phyloP scores from a whole-genome alignment of 2,329 filamentous ascomycete genomes.

The Apiospora arundinis region DNA sequence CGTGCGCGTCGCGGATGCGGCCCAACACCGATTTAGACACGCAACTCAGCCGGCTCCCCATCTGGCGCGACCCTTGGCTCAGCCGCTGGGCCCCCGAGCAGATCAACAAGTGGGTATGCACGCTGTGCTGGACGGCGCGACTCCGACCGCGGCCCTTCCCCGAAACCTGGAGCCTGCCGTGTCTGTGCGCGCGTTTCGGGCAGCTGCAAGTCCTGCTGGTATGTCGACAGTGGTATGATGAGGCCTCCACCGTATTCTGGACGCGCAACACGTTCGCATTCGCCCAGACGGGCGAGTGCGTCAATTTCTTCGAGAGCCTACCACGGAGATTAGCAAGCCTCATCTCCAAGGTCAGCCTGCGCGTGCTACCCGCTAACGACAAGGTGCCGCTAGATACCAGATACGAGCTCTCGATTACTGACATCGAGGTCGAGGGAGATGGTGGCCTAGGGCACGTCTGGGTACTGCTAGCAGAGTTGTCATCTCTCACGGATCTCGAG shows the following conservation, averaged over 20 bases:
- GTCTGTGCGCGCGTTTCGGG: constrained; percentile 28
- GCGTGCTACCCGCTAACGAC: constrained; percentile 15
- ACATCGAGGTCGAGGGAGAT: not conserved
- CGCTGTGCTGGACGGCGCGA: constrained; percentile 22
- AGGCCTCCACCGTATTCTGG: constrained; percentile 29
- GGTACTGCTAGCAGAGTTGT: constrained; percentile 21
- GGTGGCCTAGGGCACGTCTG: constrained; percentile 19
- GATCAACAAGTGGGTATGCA: constrained; percentile 26
- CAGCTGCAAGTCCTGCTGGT: constrained; percentile 26
- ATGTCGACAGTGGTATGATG: constrained; percentile 29
- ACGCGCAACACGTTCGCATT: constrained; percentile 29
- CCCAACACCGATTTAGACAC: constrained; percentile 2
- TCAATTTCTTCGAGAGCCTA: constrained; percentile 23
- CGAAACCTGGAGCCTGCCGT: constrained; percentile 24
- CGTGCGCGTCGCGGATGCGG: not conserved
- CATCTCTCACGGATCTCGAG: constrained; percentile 25
- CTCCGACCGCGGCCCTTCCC: constrained; percentile 5
- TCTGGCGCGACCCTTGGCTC: too few species aligned
- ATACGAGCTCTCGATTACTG: constrained; percentile 7
- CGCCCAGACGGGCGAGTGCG: constrained; percentile 24
- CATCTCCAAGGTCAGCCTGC: constrained; percentile 28
- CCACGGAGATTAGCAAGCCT: constrained; percentile 21
- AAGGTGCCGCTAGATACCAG: not conserved
- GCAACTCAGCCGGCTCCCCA: not conserved
- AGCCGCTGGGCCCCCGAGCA: constrained; percentile 26